phyloP scores from a whole-genome alignment of 2,329 filamentous ascomycete genomes.

The Phyllosticta ampelicida region DNA sequence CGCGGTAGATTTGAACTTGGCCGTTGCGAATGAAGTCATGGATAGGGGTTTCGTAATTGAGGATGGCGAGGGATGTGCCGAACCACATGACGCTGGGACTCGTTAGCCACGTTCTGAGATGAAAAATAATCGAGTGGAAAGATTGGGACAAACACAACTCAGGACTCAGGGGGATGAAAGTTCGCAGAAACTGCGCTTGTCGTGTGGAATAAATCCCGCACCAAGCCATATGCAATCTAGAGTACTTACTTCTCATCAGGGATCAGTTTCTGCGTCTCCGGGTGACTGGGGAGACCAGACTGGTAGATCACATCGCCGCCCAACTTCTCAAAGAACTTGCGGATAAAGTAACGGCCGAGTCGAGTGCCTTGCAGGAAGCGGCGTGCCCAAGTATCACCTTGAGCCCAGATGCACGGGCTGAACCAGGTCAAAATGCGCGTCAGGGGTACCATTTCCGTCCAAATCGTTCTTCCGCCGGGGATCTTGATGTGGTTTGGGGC shows the following conservation, averaged over 20 bases:
- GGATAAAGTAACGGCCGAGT: conserved; percentile 45
- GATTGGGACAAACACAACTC: too few relatives aligned
- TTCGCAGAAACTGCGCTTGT: too few relatives aligned
- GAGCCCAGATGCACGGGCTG: conserved; percentile 62
- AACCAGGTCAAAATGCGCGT: conserved; percentile 63
- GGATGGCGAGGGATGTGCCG: conserved; percentile 45
- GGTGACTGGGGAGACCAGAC: conserved; percentile 35
- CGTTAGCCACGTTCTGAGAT: neutral
- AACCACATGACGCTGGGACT: conserved; percentile 22
- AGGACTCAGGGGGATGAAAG: too few relatives aligned
- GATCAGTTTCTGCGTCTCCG: conserved; percentile 30
- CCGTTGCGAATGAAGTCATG: conserved; percentile 45
- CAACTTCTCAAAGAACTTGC: conserved; percentile 46
- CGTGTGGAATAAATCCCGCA: too few relatives aligned
- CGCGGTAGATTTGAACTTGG: conserved; percentile 44
- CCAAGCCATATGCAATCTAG: too few relatives aligned
- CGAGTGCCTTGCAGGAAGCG: conserved; percentile 47
- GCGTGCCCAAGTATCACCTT: conserved; percentile 49
- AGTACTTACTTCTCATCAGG: conserved; percentile 29
- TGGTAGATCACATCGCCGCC: conserved; percentile 41
- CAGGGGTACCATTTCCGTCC: conserved; percentile 56
- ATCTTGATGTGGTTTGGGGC: conserved; percentile 33
- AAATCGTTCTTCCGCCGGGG: conserved; percentile 49
- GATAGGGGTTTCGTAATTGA: conserved; percentile 49
- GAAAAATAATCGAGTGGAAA: too few relatives aligned